Conservation (phyloP, 148 eudicot species). For the Limonium bicolor region DNA sequence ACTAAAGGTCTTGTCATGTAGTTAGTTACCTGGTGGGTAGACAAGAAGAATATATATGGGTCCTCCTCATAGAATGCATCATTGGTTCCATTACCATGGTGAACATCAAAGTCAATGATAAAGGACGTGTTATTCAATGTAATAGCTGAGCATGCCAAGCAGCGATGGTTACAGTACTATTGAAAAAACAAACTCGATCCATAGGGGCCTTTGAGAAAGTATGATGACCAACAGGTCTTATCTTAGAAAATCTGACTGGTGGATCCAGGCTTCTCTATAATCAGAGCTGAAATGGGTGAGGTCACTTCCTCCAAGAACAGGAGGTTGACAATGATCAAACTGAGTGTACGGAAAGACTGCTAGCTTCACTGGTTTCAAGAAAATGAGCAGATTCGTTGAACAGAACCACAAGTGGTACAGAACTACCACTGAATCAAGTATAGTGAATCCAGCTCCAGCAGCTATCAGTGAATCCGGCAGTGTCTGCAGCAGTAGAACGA, state of each 20-base stretch:
- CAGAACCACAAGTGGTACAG: constrained; percentile 11
- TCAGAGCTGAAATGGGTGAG: constrained; percentile 46
- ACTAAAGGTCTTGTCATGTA: too few relatives aligned
- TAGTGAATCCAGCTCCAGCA: constrained; percentile 86
- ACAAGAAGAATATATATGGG: constrained; percentile 81
- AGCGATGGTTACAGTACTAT: constrained; percentile 83
- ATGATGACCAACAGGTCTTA: constrained; percentile 96
- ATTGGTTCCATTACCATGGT: constrained; percentile 95
- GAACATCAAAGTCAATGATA: constrained; percentile 93
- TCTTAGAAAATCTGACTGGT: constrained; percentile 71
- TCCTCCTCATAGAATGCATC: constrained; percentile 91
- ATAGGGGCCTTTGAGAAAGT: constrained; percentile 90
- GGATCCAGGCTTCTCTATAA: constrained; percentile 37
- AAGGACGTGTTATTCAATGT: constrained; percentile 80
- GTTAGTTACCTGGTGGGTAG: constrained; percentile 73
- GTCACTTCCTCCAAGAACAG: too few relatives aligned
- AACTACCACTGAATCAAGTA: constrained; percentile 92
- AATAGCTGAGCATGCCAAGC: constrained; percentile 82
- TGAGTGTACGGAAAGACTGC: too few relatives aligned
- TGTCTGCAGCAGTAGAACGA: constrained; percentile 61
- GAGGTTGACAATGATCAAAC: too few relatives aligned
- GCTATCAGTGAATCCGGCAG: constrained; percentile 72
- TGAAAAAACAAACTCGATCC: constrained; percentile 95
- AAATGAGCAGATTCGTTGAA: too few relatives aligned
- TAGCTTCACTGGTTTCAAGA: too few relatives aligned